phyloP scores from a whole-genome alignment of 305 asterid genomes.

The Fraxinus sp. region DNA sequence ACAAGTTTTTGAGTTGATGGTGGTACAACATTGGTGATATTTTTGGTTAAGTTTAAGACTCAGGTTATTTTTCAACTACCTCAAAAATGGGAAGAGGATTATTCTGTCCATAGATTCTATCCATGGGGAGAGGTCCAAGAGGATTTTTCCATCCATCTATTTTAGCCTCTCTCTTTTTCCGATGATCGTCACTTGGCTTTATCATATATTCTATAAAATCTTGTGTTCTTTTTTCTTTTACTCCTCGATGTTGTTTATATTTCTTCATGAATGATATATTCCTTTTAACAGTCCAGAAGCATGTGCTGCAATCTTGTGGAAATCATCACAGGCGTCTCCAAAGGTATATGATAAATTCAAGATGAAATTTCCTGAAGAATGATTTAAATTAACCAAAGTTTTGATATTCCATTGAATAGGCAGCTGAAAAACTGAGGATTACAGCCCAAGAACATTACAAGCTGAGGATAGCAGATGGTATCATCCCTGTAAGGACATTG shows the following conservation, averaged over 20 bases:
- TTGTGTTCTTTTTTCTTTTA: neutral
- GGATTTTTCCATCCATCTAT: neutral
- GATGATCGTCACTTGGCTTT: neutral
- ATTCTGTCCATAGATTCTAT: neutral
- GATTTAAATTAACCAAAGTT: neutral
- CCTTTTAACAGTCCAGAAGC: slow-evolving; percentile 43
- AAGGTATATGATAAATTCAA: slow-evolving; percentile 29
- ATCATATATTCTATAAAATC: neutral
- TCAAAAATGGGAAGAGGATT: neutral
- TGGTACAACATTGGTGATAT: neutral
- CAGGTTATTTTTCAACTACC: neutral
- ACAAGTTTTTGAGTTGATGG: neutral
- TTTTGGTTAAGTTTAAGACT: neutral
- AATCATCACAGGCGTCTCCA: slow-evolving; percentile 48
- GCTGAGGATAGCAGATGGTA: slow-evolving; percentile 45
- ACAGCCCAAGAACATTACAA: slow-evolving; percentile 51
- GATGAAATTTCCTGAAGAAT: neutral
- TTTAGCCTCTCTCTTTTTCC: neutral
- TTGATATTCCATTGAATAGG: slow-evolving; percentile 28
- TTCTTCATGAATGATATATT: neutral
- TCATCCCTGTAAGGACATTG: slow-evolving; percentile 42
- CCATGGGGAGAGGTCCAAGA: neutral
- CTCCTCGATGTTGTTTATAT: neutral
- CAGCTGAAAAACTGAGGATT: slow-evolving; percentile 51
- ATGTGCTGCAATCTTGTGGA: slow-evolving; percentile 54